Evolutionary conservation across 306 rosid species (phyloP).

Genomic region (Calophaca sinica): DNA sequence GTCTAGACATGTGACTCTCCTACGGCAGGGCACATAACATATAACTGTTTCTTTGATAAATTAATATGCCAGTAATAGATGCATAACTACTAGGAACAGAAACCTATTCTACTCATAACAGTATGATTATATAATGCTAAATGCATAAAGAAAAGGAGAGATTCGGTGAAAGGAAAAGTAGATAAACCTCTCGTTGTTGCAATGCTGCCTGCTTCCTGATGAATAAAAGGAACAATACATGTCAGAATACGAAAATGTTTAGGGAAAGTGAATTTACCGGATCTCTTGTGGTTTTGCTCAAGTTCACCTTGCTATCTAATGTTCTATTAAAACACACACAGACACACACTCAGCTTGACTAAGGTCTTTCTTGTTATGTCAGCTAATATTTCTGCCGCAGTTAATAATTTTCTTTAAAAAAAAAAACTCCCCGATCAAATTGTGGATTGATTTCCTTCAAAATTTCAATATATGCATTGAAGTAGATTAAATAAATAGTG

Average conservation of each 20-base stretch:
- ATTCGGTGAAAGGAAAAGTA: background rate
- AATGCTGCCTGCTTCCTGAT: slow-evolving; percentile 94
- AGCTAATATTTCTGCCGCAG: background rate
- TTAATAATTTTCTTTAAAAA: slow-evolving; percentile 3
- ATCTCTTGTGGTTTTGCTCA: slow-evolving; percentile 2
- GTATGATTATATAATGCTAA: background rate
- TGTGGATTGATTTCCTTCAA: slow-evolving; percentile 16
- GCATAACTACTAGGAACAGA: slow-evolving; percentile 20
- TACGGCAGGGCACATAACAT: background rate
- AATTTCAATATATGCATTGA: slow-evolving; percentile 20
- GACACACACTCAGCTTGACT: background rate
- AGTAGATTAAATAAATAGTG: slow-evolving; percentile 1
- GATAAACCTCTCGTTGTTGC: slow-evolving; percentile 92
- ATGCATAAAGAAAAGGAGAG: slow-evolving; percentile 1
- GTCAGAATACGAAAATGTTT: slow-evolving; percentile 44
- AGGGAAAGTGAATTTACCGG: slow-evolving; percentile 25
- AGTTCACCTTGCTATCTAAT: background rate
- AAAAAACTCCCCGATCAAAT: background rate
- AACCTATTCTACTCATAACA: slow-evolving; percentile 8
- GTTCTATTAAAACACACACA: background rate
- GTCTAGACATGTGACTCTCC: background rate
- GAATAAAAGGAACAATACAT: slow-evolving; percentile 45
- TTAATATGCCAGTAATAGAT: background rate
- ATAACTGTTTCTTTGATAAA: slow-evolving; percentile 10
- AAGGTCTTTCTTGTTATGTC: slow-evolving; percentile 3